Evolutionary conservation across 108 stramenopile species (phyloP), one percentile per base, ranked within the genome.

Genomic region (Cyclostephanos tholiformis): DNA sequence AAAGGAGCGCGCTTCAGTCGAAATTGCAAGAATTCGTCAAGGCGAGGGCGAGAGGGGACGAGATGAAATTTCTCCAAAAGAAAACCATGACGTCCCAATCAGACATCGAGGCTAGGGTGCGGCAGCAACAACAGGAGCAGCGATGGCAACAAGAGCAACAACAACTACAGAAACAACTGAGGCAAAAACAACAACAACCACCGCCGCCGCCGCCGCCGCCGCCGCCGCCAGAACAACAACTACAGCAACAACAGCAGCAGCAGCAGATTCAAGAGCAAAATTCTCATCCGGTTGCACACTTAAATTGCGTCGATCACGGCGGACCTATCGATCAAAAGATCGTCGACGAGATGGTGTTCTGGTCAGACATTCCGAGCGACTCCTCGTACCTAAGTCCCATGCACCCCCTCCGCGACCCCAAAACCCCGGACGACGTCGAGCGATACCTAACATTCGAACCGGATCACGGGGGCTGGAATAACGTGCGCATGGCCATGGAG

Each of bases 371-470:
- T 44, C 87, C 89, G 8, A 52, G 67, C 0, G 94, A 95, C 79
- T 41, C 80, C 19, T 29, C 52, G 19, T 90, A 80, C 52, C 19
- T 78, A 6, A 69, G 67, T 32, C 88, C 90, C 1, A 87, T 91
- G 81, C 76, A 63, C 50, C 65, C 74, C 14, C 59, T 71, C 44
- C 43, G 48, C 41, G 71, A 71, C 29, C 71, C 71, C 8, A 22
- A 62, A 30, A 62, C 71, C 30, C 69, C 69, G 25, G 68, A 69
- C 19, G 82, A 69, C 16, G 27, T 32, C 16, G 68, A 75, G 41
- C 51, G 76, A 44, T 97, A 91, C 69, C 56, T 97, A 17, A 95
- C 97, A 16, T 95, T 97, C 60, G 96, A 97, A 70, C 91, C 94
- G 4, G 96, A 95, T 73, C 67, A 75, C 9, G 92, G 86, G 25